Base-by-base conservation (phyloP, 805 yeast genomes). In the Kodamaea jinghongensis region DNA sequence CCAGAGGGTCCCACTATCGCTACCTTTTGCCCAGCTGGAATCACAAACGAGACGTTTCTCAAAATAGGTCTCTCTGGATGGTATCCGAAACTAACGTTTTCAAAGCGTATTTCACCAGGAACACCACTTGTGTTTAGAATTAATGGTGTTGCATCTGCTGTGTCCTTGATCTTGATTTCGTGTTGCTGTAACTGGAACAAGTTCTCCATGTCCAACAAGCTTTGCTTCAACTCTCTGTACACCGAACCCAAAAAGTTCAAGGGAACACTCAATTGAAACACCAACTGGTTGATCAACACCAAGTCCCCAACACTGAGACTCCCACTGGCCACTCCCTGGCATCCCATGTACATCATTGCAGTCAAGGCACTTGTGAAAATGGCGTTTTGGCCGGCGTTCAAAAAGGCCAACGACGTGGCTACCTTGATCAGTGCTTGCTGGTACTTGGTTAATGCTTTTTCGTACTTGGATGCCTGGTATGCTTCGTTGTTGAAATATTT, bases 1-100 rank as follows among this genome's bases (percentile, higher is more conserved):
- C 99, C 99, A 6, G 95, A 83, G 0, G 98, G 95, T 0, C 99
- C 99, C 8, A 91, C 99, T 54, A 91, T 79, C 8, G 98, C 98
- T 11, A 90, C 91, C 49, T 86, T 86, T 48, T 80, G 63, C 5
- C 98, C 99, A 2, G 95, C 88, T 3, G 96, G 96, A 31, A 91
- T 86, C 2, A 81, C 77, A 56, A 91, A 93, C 2, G 83, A 67
- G 8, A 91, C 90, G 58, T 91, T 84, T 28, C 75, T 70, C 52
- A 91, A 70, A 51, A 91, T 91, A 26, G 91, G 90, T 49, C 97
- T 71, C 39, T 86, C 91, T 2, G 90, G 86, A 51, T 85, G 91
- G 58, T 91, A 91, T 2, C 96, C 95, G 64, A 91, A 91, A 0
- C 91, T 77, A 22, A 91, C 98, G 53, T 93, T 89, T 55, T 90